These are phyloP conservation scores for Ensete ventricosum DNA, from an alignment of 176 grass and related monocot species.

Conservation along the genomic window DNA sequence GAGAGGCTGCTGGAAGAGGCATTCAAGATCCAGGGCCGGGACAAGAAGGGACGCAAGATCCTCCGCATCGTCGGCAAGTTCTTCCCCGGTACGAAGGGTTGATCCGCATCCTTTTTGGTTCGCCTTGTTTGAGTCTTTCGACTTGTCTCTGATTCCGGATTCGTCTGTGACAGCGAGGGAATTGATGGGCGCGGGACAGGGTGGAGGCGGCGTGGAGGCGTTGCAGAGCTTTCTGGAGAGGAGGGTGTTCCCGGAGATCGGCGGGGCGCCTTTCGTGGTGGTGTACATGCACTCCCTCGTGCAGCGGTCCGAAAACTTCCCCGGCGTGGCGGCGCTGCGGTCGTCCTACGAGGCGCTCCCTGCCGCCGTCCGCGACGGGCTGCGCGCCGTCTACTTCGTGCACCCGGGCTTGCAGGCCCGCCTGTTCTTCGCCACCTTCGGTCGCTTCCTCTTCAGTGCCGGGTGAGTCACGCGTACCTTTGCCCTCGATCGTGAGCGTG, in stretches of 20 bases:
- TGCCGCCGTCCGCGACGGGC: conserved; percentile 21
- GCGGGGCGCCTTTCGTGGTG: conserved; percentile 42
- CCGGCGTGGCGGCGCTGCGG: conserved; percentile 52
- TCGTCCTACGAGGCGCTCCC: conserved; percentile 52
- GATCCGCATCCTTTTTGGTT: background rate
- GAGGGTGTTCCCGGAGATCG: conserved; percentile 42
- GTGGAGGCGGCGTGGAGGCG: conserved; percentile 25
- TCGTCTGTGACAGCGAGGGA: conserved; percentile 30
- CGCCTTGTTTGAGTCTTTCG: background rate
- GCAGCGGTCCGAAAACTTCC: conserved; percentile 53
- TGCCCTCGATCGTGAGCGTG: background rate
- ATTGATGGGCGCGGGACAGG: conserved; percentile 33
- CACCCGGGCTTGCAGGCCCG: conserved; percentile 79
- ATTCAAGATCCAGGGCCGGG: conserved; percentile 50
- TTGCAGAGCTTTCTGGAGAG: conserved; percentile 33
- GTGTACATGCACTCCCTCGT: conserved; percentile 74
- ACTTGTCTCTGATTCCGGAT: background rate
- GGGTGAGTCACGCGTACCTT: conserved; percentile 20
- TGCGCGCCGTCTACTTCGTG: conserved; percentile 73
- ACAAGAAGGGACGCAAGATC: conserved; percentile 47
- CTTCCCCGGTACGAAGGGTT: conserved; percentile 42
- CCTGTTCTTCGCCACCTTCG: conserved; percentile 83
- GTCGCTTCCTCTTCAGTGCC: conserved; percentile 69
- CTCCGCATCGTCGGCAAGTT: conserved; percentile 74
- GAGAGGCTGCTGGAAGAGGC: conserved; percentile 50